Conservation (phyloP, 441 rosid species). For the Gossypium armourianum region DNA sequence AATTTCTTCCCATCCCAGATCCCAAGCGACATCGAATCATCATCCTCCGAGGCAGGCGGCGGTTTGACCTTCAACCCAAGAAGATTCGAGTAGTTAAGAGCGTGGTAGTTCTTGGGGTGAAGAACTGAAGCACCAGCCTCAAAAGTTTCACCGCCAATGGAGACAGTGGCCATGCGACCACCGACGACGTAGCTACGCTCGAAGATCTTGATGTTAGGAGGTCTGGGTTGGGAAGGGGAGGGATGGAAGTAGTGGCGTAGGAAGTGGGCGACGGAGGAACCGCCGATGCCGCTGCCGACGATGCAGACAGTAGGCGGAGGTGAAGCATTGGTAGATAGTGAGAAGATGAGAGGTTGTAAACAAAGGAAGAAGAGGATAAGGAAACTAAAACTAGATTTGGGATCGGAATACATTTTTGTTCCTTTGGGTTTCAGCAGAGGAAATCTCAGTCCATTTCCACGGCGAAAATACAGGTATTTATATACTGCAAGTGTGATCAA, state of each 20-base stretch:
- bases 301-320: constrained; percentile 46
- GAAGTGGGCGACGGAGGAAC: constrained; percentile 79
- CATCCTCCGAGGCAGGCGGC: constrained; percentile 44
- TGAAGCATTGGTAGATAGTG: constrained; percentile 19
- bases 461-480: no score
- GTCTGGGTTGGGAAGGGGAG: constrained; percentile 17
- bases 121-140: constrained; percentile 87
- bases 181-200: constrained; percentile 62
- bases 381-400: neutral
- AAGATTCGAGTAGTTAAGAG: constrained; percentile 42
- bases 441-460: neutral
- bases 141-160: constrained; percentile 44
- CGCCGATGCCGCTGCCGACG: constrained; percentile 70
- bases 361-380: constrained; percentile 21
- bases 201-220: constrained; percentile 39
- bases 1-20: constrained; percentile 69
- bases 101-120: constrained; percentile 71
- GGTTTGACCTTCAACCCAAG: constrained; percentile 33
- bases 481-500: no score
- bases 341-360: constrained; percentile 17
- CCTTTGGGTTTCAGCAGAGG: neutral
- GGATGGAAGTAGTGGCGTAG: constrained; percentile 45
- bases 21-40: constrained; percentile 40
- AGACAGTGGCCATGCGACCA: constrained; percentile 73
- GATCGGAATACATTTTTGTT: neutral